Evolutionary conservation across 129 eudicot genomes (phyloP).

Genomic region (Saposhnikovia divaricata): DNA sequence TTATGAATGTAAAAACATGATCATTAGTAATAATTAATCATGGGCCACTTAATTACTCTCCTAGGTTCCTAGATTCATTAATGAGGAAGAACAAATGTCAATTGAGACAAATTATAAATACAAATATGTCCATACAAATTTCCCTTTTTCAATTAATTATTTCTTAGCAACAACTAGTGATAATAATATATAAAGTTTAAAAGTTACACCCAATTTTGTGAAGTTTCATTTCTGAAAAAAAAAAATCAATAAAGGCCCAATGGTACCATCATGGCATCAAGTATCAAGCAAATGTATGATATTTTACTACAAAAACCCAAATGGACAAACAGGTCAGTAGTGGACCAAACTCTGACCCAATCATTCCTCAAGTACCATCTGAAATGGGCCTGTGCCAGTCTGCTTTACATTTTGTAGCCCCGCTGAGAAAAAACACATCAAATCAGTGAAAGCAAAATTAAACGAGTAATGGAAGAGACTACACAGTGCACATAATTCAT

Average conservation of each 20-base stretch:
- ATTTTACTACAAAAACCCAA: neutral
- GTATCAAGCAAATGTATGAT: neutral
- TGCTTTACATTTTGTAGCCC: neutral
- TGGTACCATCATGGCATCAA: no score
- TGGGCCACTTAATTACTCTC: neutral
- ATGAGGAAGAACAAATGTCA: neutral
- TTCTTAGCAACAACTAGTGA: no score
- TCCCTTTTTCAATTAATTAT: no score
- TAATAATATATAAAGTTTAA: no score
- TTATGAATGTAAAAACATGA: neutral
- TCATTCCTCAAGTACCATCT: neutral
- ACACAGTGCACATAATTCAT: neutral
- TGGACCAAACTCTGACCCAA: neutral
- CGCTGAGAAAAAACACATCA: neutral
- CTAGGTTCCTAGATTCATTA: neutral
- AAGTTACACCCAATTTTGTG: no score
- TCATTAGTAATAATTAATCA: neutral
- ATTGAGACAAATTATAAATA: neutral
- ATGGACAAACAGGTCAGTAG: neutral
- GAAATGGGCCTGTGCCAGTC: slow-evolving; percentile 4
- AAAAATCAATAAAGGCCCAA: neutral
- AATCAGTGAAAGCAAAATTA: neutral
- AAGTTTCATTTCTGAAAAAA: no score
- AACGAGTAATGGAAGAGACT: neutral
- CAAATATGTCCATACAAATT: neutral